Evolutionary conservation across 306 rosid genomes (phyloP), one percentile per base, ranked within the genome.

Genomic region (Citrullus mucosospermus): DNA sequence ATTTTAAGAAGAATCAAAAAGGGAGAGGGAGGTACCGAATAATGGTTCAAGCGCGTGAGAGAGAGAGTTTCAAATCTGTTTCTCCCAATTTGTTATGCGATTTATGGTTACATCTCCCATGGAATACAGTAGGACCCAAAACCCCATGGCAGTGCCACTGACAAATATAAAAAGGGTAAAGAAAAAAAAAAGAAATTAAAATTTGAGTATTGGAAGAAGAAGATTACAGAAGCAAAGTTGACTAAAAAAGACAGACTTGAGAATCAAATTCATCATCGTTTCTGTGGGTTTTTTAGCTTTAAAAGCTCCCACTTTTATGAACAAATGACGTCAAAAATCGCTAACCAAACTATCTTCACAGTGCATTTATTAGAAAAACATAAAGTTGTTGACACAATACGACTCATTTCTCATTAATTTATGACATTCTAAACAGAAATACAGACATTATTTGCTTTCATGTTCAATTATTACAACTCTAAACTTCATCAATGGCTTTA

Each of bases 41-140:
- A 73, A 77, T 79, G 59, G 72, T 63, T 43, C 69, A 69, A 22
- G 77, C 48, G 75, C 48, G 48, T 5, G 86, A 43, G 82, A 15
- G 54, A 18, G 25, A 20, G 54, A 7, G 16, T 10, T 68, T 68
- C 75, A 68, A 66, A 38, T 34, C 28, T 28, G 22, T 68, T 43
- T 43, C 75, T 68, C 53, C 53, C 51, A 18, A 67, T 16, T 67
- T 67, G 53, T 2, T 56, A 56, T 8, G n/a, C 8, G 63, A 3
- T 58, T 58, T 22, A 1, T 58, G 32, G 15, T 58, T 67, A 38
- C 51, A 67, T 67, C 30, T 67, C 44, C 13, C 51, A 38, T 15
- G 72, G 48, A 36, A 65, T 65, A 65, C 8, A n/a, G 54, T 68
- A 68, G 75, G 54, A 68, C 75, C 75, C 75, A 68, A 22, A 43